Evolutionary conservation across 2,329 filamentous ascomycete genomes (phyloP), one percentile per base, ranked within the genome.

Genomic region (Hypoxylon rubiginosum): DNA sequence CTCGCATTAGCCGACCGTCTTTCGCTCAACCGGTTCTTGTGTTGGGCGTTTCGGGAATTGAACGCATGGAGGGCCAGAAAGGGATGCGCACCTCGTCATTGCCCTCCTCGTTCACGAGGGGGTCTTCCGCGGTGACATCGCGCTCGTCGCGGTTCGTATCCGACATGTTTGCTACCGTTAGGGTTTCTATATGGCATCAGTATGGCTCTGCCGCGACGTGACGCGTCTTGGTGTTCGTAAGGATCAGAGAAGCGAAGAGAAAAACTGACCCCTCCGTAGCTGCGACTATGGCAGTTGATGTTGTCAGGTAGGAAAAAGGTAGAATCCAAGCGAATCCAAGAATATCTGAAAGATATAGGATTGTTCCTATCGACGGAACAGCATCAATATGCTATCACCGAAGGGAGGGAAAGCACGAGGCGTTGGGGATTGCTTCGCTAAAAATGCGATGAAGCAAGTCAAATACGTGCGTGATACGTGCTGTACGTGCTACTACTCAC

Each of bases 71-170:
- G 63, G 67, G 56, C 58, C 58, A 24, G 63, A 52, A 70, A 32
- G 53, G 48, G 59, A 65, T 69, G 76, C 80, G 77, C 76, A 84
- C 82, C 80, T 84, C 82, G 71, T 84, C 82, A 71, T 83, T 82
- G 62, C 77, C 80, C 66, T 82, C 81, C 58, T 82, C 81, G 43
- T 79, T 78, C 60, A 81, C 78, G 28, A 73, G 68, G 58, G 76
- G 75, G 51, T 81, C 72, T 50, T 76, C 74, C 46, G 19, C 67
- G 41, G 71, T 53, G 49, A 75, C 68, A 58, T 75, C 71, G 66
- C 66, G 73, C 51, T 76, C 73, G 36, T 73, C 69, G 28, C 59
- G 68, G 53, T 71, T 69, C 21, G 70, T 66, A 45, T 76, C 74
- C 15, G 74, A 74, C 74, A 76, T 76, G 69, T 21, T 65, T 53